Evolutionary conservation across 1,139 yeast genomes (phyloP).

Genomic region (Chernovozyma aurita): DNA sequence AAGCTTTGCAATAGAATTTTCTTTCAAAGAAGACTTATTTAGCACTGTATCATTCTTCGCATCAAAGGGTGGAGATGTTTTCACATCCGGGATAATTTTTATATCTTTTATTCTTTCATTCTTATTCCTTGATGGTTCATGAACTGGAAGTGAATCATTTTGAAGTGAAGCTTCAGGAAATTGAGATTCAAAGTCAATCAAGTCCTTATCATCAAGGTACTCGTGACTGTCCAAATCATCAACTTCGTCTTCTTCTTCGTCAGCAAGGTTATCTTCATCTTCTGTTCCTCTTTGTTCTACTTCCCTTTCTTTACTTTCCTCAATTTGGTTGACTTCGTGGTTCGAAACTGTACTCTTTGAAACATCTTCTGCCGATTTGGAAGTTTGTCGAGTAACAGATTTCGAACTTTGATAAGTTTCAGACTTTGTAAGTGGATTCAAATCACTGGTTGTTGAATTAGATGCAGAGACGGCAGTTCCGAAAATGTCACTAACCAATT

Average conservation of each 20-base stretch:
- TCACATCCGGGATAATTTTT: not conserved
- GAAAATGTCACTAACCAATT: slow-evolving; percentile 41
- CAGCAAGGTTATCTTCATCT: not conserved
- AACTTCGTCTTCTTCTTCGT: slow-evolving; percentile 1
- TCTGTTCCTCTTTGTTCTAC: not conserved
- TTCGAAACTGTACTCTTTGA: not conserved
- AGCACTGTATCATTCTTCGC: not conserved
- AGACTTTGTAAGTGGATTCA: slow-evolving; percentile 1
- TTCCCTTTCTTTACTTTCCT: not conserved
- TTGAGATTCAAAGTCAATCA: slow-evolving; percentile 7
- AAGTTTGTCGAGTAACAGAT: slow-evolving; percentile 6
- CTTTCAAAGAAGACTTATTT: not conserved
- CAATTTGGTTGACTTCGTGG: not conserved
- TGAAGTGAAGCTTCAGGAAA: slow-evolving; percentile 4
- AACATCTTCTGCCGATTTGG: slow-evolving; percentile 1
- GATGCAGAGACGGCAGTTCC: slow-evolving; percentile 2
- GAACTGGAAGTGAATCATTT: not conserved
- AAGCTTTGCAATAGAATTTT: not conserved
- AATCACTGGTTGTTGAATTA: slow-evolving; percentile 1
- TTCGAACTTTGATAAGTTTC: slow-evolving; percentile 9
- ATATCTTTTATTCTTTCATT: not conserved
- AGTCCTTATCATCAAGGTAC: slow-evolving; percentile 5
- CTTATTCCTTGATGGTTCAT: not conserved
- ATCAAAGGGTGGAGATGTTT: not conserved
- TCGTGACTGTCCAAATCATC: not conserved